Base-by-base conservation (phyloP, 75 land plant species). In the Selaginella tamariscina region DNA sequence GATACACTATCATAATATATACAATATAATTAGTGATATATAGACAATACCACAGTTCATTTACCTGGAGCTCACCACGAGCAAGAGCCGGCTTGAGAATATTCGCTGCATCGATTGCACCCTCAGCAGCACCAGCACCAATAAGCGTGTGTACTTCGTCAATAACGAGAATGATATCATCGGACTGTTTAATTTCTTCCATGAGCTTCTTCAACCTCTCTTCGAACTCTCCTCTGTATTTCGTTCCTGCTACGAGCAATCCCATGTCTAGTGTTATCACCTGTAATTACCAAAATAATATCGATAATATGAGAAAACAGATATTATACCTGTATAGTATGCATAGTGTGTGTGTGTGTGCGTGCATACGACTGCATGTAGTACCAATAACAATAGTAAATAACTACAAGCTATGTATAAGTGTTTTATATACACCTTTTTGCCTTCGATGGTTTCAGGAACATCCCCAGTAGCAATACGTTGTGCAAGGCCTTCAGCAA, bases 91-190 rank as follows among this genome's bases (percentile, higher is more conserved):
- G 87, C 44, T 84, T 84, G 54, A 84, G 56, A 27, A 84, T 79
- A 66, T 84, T 84, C 30, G 85, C 80, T 29, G 85, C 85, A 77
- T 82, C 86, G 26, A 82, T 84, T 9, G 84, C 82, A 65, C 84
- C 86, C 56, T 84, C 85, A 28, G 86, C 85, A 28, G 74, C 97
- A 32, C 87, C 87, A 32, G 87, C 87, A 31, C 87, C 87, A 67
- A 85, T 80, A 22, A 85, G 55, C 18, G 83, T 83, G 56, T 85
- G 87, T 15, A 85, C 81, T 65, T 85, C 87, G 67, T 85, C 87
- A 56, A 85, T 85, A 32, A 85, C 78, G 21, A 85, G 73, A 18
- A 84, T 85, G n/a, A 83, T 84, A 32, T 82, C 85, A 72, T 84
- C 85, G 56, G 77, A 67, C 56, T 79, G 79, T 64, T 71, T 82